Base-by-base conservation (phyloP, 306 rosid genomes). In the Biancaea sappan region DNA sequence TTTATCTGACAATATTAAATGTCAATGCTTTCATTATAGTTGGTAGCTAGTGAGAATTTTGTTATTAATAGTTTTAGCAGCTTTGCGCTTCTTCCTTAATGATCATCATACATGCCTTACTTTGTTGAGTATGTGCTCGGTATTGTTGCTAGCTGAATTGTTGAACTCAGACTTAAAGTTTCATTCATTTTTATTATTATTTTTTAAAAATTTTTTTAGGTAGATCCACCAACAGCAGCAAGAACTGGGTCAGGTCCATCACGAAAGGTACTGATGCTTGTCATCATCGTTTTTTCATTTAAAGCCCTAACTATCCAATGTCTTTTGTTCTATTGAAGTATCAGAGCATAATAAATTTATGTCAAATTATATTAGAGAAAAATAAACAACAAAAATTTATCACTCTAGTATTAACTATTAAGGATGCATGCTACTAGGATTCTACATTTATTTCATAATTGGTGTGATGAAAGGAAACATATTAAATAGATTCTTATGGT, bases 221-320 rank as follows among this genome's bases (percentile, higher is more conserved):
- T 92, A 78, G 96, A 92, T 75, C 88, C 98, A 46, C 98, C 98
- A 65, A 53, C 85, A 25, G 90, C 87, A 19, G 82, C 91, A 79
- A 86, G 89, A 82, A 80, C 87, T 69, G 96, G 97, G 50, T 91
- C 96, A 0, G 96, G 94, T 75, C 83, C 98, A 40, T 90, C 96
- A 14, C 79, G 99, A 79, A 94, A 94, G 99, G 99, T 94, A 79
- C 63, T 75, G 25, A 52, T 60, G 67, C 60, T 48, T 70, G 84
- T 62, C n/a, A 72, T 73, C 28, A 1, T 76, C 46, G 68, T 71
- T 72, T 28, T 74, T 34, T 69, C 32, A 18, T 71, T 46, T 73
- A 21, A 63, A 69, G 61, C 41, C 58, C 48, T 78, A 21, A 1
- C 59, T 11, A 14, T 44, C 22, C 15, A 66, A 4, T 32, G 0